Base-by-base conservation (phyloP, 2,329 filamentous ascomycete genomes). In the Aspergillus fumigatus region DNA sequence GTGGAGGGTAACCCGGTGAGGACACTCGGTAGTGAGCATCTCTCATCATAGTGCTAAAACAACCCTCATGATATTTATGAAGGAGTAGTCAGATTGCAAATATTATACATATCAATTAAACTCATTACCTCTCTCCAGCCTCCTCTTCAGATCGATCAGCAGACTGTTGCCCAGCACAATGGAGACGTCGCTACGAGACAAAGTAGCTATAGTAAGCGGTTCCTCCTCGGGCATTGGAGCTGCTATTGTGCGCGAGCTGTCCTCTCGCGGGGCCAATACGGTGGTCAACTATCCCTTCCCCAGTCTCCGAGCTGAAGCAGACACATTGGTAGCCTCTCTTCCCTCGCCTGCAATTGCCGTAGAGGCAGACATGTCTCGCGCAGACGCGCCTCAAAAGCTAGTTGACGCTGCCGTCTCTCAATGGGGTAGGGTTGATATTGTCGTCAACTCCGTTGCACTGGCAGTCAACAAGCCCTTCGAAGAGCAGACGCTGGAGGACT, bases 251-350 rank as follows among this genome's bases (percentile, higher is more conserved):
- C 55, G 59, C 26, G 78, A 79, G 52, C 70, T 81, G 2, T 70
- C 77, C 11, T 70, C 73, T 45, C 75, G 76, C 14, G 80, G 80
- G 48, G 79, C 79, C 35, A 72, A 71, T 43, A 70, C 81, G 7
- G 77, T 80, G 8, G 67, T 82, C 66, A 82, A 80, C 69, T 83
- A 82, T 64, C 76, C 78, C 1, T 75, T 69, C 17, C 19, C 59
- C 7, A 21, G 21, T 2, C 50, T 61, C 1, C 43, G 63, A 40
- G 55, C 52, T 2, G 66, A 75, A 54, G 70, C 70, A n/a, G 64
- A 73, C 2, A 58, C 55, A 0, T 57, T 75, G 1, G 60, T 67
- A 10, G 53, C 65, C 1, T 61, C 58, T 9, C 62, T 79, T 4
- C 50, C 65, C 4, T 70, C 68, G 1, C 58, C 54, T 10, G 61